Evolutionary conservation across 2,329 filamentous ascomycete species (phyloP), one percentile per base, ranked within the genome.

Genomic region (Xylariaceae sp.): DNA sequence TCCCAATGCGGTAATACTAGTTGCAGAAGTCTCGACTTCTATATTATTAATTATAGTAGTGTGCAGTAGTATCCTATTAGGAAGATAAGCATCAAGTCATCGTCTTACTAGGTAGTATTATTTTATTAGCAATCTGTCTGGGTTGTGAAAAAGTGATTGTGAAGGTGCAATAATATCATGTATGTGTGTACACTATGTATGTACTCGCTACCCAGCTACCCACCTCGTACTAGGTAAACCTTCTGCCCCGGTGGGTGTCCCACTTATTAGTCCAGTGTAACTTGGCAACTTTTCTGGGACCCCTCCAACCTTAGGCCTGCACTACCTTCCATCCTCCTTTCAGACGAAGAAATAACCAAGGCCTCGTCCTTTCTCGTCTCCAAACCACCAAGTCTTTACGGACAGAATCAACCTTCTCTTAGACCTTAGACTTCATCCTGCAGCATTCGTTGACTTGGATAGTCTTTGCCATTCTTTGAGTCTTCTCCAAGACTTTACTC

Each of bases 361-460:
- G 40, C 42, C 19, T 40, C 26, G 3, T 45, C 41, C 56, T 54
- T 54, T 43, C 41, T 54, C 48, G 32, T 26, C 23, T 26, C 23
- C 23, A 26, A 26, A 26, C 56, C 50, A 60, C 57, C 43, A 60
- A 49, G 37, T 26, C 32, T 37, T 57, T 54, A 41, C 49, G 48
- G 57, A 60, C 44, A 52, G 32, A 40, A 50, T 60, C 58, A 54
- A 60, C 23, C 50, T 57, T 60, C 57, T 60, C 52, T 37, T 37
- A 53, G 60, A 56, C 59, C 52, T 37, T 37, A 53, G 60, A 56
- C 59, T 62, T 56, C 55, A 56, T 62, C 60, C 60, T 55, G 37
- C 52, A 54, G 41, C 60, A 42, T 54, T 57, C 54, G 57, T 62
- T 62, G 59, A 56, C 54, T 62, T 62, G 60, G 60, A 62, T 60